Evolutionary conservation across 768 basidiomycete species (phyloP), one percentile per base, ranked within the genome.

Genomic region (Sarcodon sp.): DNA sequence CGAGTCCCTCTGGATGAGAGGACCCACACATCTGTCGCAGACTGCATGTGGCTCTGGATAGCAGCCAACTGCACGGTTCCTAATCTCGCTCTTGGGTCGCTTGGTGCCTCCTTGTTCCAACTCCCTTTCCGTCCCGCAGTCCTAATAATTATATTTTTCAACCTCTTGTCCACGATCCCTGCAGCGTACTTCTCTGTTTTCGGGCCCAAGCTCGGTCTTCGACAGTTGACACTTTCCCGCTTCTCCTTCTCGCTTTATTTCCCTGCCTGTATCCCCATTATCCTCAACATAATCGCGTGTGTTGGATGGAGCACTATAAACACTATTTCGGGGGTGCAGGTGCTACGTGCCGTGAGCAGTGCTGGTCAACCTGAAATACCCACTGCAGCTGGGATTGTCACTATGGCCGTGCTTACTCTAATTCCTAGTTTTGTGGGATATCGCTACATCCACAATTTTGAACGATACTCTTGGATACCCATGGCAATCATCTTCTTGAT

Each of bases 381-480:
- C 6, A 55, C 59, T 33, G 64, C 68, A 4, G 69, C 60, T 7
- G 71, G 67, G 7, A 67, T 70, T 45, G 62, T 72, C 37, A 64
- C 72, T 50, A 67, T 73, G 48, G 70, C 71, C 3, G 33, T 70
- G 46, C 49, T 61, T 44, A 70, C 69, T 13, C 58, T 70, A 44
- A 46, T 57, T 43, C 54, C 68, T 50, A 63, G 64, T 35, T 59
- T 71, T 43, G 65, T 69, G 53, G 70, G 70, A 9, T 68, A 67
- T 59, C 61, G 62, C 36, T 52, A 62, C 50, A 64, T 72, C 15
- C 70, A 72, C 58, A 45, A 52, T 33, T 67, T 65, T 56, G 70
- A 71, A 53, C 61, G 64, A 43, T 69, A 60, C 55, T 57, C 66
- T 7, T 79, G 77, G 77, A 68, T 74, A 5, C 54, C 68, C 27